Conservation (phyloP, 306 rosid species). For the Cucurbita moschata region DNA sequence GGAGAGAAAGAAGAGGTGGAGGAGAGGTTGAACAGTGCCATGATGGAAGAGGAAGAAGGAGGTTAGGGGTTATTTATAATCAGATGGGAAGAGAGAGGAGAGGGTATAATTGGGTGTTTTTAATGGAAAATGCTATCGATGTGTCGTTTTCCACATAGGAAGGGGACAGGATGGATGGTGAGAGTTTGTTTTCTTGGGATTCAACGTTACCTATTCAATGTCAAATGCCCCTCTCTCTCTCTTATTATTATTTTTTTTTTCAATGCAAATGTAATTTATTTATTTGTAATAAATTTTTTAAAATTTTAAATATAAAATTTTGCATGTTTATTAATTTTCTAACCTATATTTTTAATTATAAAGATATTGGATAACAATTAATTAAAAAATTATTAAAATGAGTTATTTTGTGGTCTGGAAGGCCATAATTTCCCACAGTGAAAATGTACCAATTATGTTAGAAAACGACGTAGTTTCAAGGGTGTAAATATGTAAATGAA, state of each 20-base stretch:
- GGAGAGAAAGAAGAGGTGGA: background rate
- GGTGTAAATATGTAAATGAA: no score
- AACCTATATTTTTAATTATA: no score
- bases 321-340: no score
- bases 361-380: no score
- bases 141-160: conserved; percentile 42
- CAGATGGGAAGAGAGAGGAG: background rate
- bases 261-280: background rate
- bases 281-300: no score
- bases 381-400: no score
- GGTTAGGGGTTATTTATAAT: background rate
- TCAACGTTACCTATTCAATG: conserved; percentile 23
- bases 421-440: background rate
- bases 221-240: background rate
- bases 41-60: background rate
- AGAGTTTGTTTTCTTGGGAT: conserved; percentile 73
- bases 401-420: background rate
- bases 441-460: background rate
- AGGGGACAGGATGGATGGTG: conserved; percentile 36
- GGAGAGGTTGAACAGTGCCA: background rate
- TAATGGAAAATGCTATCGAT: conserved; percentile 38
- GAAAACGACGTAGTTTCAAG: background rate
- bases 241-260: no score
- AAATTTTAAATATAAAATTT: no score
- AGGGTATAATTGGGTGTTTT: conserved; percentile 33